Evolutionary conservation across 2,329 filamentous ascomycete species (phyloP), one percentile per base, ranked within the genome.

Genomic region (Ophiobolus disseminans): DNA sequence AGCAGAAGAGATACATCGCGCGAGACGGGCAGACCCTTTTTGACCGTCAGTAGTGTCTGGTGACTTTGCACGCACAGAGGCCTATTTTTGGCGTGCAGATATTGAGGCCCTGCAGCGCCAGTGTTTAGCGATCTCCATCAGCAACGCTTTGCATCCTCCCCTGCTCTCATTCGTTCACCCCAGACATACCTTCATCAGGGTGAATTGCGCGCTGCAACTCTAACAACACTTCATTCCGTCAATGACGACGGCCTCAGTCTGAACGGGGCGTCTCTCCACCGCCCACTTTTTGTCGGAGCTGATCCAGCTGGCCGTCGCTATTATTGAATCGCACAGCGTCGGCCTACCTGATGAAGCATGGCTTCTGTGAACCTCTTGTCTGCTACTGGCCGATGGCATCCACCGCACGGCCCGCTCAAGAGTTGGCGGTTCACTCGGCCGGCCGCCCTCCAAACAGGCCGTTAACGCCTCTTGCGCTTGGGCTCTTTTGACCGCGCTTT

Each of bases 51-150:
- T 47, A 37, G 21, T 45, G 39, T 52, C 50, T 50, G 55, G 53
- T 61, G 57, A 59, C 55, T 55, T 25, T 23, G 35, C 30, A 60
- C 48, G 61, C 57, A 58, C 53, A 28, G 39, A 39, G 43, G 31
- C 42, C 65, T 66, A 70, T 66, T 65, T 64, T 65, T 65, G 59
- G 57, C 20, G 43, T 16, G 4, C 41, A 53, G 52, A 66, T 62
- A 58, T 63, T 57, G 54, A 50, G 43, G 54, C 51, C 59, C 49
- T 39, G 51, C 50, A 36, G 46, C 39, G 50, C 61, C 53, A 60
- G 54, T 47, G 47, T 56, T 55, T 62, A 57, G 61, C 61, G 56
- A 59, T 49, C 37, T 58, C 51, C 51, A 50, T 60, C 61, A 63
- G 58, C 60, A 56, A 52, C 53, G 10, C 14, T 28, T 28, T 14